Evolutionary conservation across 768 basidiomycete genomes (phyloP).

Genomic region (Cyclocybe cylindracea): DNA sequence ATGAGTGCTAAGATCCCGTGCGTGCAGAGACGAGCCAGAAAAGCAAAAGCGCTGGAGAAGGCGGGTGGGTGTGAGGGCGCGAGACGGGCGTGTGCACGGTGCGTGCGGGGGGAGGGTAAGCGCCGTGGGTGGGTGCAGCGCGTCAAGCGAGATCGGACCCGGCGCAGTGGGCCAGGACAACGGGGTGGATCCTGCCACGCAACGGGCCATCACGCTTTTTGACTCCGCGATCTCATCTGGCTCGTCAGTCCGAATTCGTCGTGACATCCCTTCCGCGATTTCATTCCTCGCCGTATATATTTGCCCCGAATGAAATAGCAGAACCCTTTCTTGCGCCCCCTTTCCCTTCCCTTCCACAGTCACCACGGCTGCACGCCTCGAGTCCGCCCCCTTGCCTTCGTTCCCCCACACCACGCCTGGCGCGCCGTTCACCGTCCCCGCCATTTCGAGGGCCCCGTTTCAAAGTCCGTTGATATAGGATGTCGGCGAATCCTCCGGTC

Average conservation of each 20-base stretch:
- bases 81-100: neutral
- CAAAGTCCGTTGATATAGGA: slow-evolving; percentile 5
- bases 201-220: slow-evolving; percentile 9
- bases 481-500: slow-evolving; percentile 25
- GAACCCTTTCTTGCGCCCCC: slow-evolving; percentile 15
- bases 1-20: no score
- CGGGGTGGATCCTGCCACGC: slow-evolving; percentile 10
- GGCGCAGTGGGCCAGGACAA: slow-evolving; percentile 7
- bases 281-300: slow-evolving; percentile 26
- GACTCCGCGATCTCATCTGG: slow-evolving; percentile 23
- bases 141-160: slow-evolving; percentile 10
- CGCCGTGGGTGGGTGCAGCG: slow-evolving; percentile 2
- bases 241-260: no score
- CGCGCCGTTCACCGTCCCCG: neutral
- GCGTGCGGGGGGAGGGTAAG: neutral
- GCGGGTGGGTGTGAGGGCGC: neutral
- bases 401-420: neutral
- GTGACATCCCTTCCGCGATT: slow-evolving; percentile 24
- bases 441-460: neutral
- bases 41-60: no score
- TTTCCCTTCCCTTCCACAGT: slow-evolving; percentile 15
- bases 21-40: neutral
- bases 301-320: slow-evolving; percentile 21
- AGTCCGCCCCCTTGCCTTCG: neutral
- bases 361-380: slow-evolving; percentile 9